Percentiles rank a stretch among this genome's conserved stretches.
phyloP scores from a whole-genome alignment of 805 yeast genomes.

The Cyberlindnera japonica region DNA sequence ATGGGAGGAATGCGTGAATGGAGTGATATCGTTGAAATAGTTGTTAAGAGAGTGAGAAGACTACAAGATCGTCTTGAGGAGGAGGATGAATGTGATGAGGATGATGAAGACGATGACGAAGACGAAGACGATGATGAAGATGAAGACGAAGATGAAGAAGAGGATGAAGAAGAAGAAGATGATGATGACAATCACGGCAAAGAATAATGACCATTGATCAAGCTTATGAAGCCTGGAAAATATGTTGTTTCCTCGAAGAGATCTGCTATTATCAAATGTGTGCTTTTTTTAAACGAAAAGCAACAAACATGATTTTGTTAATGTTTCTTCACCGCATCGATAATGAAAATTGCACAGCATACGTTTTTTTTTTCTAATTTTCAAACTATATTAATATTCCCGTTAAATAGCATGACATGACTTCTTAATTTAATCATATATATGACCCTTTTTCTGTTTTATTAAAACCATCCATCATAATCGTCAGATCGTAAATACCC shows the following conservation, averaged over 20 bases:
- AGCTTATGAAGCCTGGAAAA: too few relatives aligned
- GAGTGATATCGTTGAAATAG: slow-evolving; percentile 71
- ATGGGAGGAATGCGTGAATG: slow-evolving; percentile 94
- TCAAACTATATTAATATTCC: not conserved
- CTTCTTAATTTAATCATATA: not conserved
- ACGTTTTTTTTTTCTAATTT: not conserved
- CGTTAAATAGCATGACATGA: not conserved
- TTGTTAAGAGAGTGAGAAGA: slow-evolving; percentile 32
- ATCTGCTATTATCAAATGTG: too few relatives aligned
- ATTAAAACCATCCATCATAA: slow-evolving; percentile 27
- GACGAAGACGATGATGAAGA: slow-evolving; percentile 39
- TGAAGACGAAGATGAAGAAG: slow-evolving; percentile 38
- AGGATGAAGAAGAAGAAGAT: slow-evolving; percentile 36
- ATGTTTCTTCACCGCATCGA: not conserved
- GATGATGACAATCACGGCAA: not conserved
- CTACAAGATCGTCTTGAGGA: slow-evolving; percentile 34
- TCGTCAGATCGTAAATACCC: slow-evolving; percentile 21
- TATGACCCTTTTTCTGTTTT: not conserved
- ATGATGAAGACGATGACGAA: slow-evolving; percentile 36
- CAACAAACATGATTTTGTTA: too few relatives aligned
- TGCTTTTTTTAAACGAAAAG: too few relatives aligned
- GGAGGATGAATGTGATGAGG: slow-evolving; percentile 39
- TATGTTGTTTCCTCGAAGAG: too few relatives aligned
- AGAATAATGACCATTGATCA: not conserved
- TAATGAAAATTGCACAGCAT: not conserved